These are phyloP conservation scores for Trichocomaceae sp. DNA, from an alignment of 2,329 filamentous ascomycete genomes.

Conservation along the genomic window DNA sequence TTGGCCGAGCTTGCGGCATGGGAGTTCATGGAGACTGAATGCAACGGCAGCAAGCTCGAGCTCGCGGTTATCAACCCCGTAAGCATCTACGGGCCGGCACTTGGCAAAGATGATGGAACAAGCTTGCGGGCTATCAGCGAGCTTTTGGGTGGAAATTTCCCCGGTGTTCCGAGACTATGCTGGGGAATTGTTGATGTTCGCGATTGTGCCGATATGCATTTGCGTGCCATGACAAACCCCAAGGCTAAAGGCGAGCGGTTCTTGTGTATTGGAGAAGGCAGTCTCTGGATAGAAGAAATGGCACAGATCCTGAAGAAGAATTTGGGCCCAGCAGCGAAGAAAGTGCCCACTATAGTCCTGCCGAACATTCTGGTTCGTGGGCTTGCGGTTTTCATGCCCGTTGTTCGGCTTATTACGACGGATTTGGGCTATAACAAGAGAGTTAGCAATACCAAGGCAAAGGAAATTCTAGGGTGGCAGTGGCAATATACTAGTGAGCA, in stretches of 20 bases:
- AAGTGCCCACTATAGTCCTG: constrained; percentile 4
- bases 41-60: constrained; percentile 19
- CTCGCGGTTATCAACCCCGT: constrained; percentile 25
- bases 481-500: constrained; percentile 9
- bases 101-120: constrained; percentile 19
- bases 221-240: constrained; percentile 6
- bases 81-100: constrained; percentile 26
- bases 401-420: constrained; percentile 1
- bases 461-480: constrained; percentile 9
- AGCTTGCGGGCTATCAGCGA: constrained; percentile 21
- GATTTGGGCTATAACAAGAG: not conserved
- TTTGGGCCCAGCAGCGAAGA: not conserved
- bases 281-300: constrained; percentile 7
- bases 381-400: constrained; percentile 4
- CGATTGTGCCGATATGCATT: constrained; percentile 6
- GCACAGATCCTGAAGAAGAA: constrained; percentile 4
- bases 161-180: constrained; percentile 21
- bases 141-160: constrained; percentile 25
- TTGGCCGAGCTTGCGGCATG: constrained; percentile 29
- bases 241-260: constrained; percentile 7
- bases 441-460: constrained; percentile 7
- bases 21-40: constrained; percentile 25
- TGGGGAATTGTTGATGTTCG: constrained; percentile 2
- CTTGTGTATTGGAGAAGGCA: constrained; percentile 5
- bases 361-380: constrained; percentile 4